These are phyloP conservation scores for Lathyrus tuberosus DNA, from an alignment of 306 rosid species.

Conservation along the genomic window DNA sequence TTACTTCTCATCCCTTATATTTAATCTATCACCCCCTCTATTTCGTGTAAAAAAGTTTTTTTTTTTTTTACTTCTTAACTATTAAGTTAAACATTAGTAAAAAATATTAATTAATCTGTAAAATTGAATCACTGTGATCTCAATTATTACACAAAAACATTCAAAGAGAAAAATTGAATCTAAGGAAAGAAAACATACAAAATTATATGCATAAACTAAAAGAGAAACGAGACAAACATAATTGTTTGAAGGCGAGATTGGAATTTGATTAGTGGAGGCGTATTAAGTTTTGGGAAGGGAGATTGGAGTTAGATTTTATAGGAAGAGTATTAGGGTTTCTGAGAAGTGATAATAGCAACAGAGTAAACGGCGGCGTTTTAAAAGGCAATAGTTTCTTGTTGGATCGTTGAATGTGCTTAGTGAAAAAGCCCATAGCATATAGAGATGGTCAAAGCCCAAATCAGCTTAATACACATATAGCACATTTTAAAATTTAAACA, in stretches of 20 bases:
- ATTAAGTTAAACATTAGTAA: too few relatives aligned
- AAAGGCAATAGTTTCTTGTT: background rate
- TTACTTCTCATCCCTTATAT: background rate
- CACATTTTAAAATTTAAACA: too few relatives aligned
- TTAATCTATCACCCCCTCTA: too few relatives aligned
- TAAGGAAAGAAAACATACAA: background rate
- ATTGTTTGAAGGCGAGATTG: too few relatives aligned
- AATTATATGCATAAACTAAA: too few relatives aligned
- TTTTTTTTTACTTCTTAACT: too few relatives aligned
- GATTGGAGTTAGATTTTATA: background rate
- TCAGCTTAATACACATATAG: too few relatives aligned
- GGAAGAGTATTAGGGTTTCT: slow-evolving; percentile 41
- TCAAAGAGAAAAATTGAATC: background rate
- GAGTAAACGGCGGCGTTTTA: background rate
- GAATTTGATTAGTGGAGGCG: background rate
- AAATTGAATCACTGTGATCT: slow-evolving; percentile 58
- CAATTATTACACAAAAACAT: fast-evolving
- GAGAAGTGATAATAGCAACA: background rate
- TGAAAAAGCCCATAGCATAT: background rate
- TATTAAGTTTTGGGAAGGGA: too few relatives aligned
- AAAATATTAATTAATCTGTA: too few relatives aligned
- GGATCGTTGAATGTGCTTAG: background rate
- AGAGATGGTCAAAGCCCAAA: background rate
- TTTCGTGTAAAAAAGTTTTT: too few relatives aligned
- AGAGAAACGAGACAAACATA: too few relatives aligned